phyloP scores from a whole-genome alignment of 306 rosid genomes.

The Citrullus amarus region DNA sequence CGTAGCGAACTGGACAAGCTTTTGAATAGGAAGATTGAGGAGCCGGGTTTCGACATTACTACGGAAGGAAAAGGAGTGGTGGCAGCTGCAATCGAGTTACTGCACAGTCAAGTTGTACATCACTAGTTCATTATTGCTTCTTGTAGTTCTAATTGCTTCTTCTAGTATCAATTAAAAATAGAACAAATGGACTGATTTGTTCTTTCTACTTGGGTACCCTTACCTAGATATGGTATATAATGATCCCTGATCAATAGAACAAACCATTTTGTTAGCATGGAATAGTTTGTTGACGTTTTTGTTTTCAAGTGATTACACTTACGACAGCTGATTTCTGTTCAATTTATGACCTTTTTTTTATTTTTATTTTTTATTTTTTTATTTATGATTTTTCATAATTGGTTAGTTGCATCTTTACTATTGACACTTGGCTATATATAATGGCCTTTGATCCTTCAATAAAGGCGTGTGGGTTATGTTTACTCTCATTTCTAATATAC shows the following conservation, averaged over 20 bases:
- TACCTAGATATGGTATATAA: not conserved
- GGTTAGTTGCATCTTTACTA: no score
- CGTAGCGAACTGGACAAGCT: conserved; percentile 84
- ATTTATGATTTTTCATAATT: no score
- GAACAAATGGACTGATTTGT: not conserved
- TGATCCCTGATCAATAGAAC: not conserved
- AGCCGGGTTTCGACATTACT: conserved; percentile 67
- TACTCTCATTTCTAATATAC: no score
- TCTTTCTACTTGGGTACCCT: not conserved
- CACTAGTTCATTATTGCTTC: not conserved
- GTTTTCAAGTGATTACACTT: not conserved
- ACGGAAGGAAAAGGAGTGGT: conserved; percentile 73
- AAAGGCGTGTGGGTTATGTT: no score
- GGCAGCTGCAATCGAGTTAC: conserved; percentile 66
- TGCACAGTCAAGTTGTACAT: conserved; percentile 41
- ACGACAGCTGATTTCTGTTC: not conserved
- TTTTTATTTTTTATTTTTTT: no score
- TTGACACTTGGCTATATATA: no score
- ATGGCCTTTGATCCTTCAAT: no score
- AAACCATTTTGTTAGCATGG: not conserved
- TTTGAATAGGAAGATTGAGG: conserved; percentile 65
- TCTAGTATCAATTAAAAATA: not conserved
- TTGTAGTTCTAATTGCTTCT: not conserved
- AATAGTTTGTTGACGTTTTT: not conserved
- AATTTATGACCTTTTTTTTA: not conserved